These are phyloP conservation scores for Monosporozyma servazzii DNA, from an alignment of 805 yeast genomes.

Conservation along the genomic window DNA sequence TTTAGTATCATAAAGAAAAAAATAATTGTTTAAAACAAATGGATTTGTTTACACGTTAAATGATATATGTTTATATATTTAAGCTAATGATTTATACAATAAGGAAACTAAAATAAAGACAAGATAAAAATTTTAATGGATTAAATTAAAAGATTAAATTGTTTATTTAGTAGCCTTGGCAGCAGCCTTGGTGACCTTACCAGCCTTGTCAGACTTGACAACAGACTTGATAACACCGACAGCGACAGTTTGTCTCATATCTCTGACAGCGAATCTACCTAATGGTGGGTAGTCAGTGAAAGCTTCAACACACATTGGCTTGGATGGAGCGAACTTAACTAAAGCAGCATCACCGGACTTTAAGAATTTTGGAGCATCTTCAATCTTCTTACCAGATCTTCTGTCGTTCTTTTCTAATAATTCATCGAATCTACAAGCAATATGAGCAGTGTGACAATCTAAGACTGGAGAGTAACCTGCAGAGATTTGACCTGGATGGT, in stretches of 20 bases:
- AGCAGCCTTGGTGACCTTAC: constrained; percentile 97
- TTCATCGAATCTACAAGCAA: constrained; percentile 79
- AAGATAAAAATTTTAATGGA: not conserved
- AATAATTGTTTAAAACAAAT: not conserved
- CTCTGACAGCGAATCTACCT: constrained; percentile 98
- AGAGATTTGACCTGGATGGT: constrained; percentile 88
- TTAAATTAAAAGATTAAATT: constrained; percentile 41
- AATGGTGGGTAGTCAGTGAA: constrained; percentile 93
- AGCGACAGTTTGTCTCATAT: constrained; percentile 99
- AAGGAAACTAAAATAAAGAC: constrained; percentile 59
- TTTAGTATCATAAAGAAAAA: not conserved
- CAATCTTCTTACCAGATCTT: constrained; percentile 85
- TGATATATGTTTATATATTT: not conserved
- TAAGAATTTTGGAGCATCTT: constrained; percentile 85
- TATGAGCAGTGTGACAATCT: constrained; percentile 51
- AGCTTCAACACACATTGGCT: constrained; percentile 78
- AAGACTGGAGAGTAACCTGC: constrained; percentile 78
- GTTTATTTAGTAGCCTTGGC: constrained; percentile 28
- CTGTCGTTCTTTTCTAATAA: constrained; percentile 80
- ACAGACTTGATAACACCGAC: constrained; percentile 98
- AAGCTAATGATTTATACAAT: constrained; percentile 37
- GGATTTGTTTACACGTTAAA: not conserved
- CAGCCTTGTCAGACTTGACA: constrained; percentile 76
- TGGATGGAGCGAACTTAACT: constrained; percentile 79
- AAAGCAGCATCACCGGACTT: constrained; percentile 96